These are phyloP conservation scores for Hygrophoropsis aurantiaca DNA, from an alignment of 768 basidiomycete species.

Conservation along the genomic window DNA sequence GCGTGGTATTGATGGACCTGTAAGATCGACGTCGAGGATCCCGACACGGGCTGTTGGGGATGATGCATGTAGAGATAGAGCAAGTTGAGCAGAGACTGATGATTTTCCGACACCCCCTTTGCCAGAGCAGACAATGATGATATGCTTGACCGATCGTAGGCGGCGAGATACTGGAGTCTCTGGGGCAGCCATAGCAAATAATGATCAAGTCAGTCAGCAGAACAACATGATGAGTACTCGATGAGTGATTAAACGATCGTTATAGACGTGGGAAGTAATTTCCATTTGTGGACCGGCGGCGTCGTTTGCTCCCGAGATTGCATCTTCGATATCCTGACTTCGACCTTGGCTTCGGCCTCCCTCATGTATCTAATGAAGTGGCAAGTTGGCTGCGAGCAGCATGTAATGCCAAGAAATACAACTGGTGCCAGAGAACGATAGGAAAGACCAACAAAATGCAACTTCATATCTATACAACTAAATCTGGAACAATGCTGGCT, in stretches of 20 bases:
- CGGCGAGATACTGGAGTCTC: slow-evolving; percentile 70
- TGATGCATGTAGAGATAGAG: slow-evolving; percentile 77
- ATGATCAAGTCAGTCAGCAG: slow-evolving; percentile 12
- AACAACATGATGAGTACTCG: background rate
- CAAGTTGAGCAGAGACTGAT: slow-evolving; percentile 90
- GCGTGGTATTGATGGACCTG: slow-evolving; percentile 91
- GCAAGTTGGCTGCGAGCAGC: too few species aligned
- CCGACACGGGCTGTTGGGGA: slow-evolving; percentile 72
- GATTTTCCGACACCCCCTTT: slow-evolving; percentile 99
- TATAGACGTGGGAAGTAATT: background rate
- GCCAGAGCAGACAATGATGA: slow-evolving; percentile 92
- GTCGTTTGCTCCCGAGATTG: too few species aligned
- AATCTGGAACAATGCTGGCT: slow-evolving; percentile 25
- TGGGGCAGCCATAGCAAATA: slow-evolving; percentile 22
- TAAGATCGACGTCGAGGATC: slow-evolving; percentile 92
- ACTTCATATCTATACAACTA: too few species aligned
- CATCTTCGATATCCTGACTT: too few species aligned
- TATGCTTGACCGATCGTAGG: slow-evolving; percentile 70
- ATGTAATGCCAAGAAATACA: too few species aligned
- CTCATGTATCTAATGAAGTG: too few species aligned
- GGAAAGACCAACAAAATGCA: too few species aligned
- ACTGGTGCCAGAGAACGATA: too few species aligned
- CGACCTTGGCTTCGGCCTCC: too few species aligned
- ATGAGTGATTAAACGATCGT: too few species aligned
- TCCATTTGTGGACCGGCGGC: background rate